Evolutionary conservation across 2,329 filamentous ascomycete species (phyloP).

Genomic region (Scopulariopsis brevicaulis): DNA sequence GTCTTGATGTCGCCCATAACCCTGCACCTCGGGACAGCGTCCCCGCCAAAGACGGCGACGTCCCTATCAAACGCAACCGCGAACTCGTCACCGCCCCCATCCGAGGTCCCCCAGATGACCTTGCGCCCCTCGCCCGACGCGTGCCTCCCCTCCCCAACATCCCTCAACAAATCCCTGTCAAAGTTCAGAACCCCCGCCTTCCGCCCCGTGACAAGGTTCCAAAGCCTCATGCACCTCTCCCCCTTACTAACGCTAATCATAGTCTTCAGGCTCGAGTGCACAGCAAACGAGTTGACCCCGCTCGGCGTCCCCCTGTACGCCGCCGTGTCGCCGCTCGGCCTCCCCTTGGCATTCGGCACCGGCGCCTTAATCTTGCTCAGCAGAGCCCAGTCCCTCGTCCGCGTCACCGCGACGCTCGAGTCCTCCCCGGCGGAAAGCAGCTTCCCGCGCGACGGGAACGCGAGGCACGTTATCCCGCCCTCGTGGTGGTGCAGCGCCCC

Average conservation of each 20-base stretch:
- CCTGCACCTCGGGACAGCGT: constrained; percentile 69
- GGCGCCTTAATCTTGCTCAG: constrained; percentile 84
- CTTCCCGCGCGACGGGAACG: constrained; percentile 79
- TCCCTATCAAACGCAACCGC: constrained; percentile 83
- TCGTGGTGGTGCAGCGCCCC: constrained; percentile 81
- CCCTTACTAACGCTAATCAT: constrained; percentile 89
- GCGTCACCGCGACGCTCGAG: constrained; percentile 78
- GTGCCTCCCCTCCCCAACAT: constrained; percentile 66
- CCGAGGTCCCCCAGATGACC: constrained; percentile 67
- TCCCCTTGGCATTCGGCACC: constrained; percentile 64
- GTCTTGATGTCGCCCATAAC: constrained; percentile 56
- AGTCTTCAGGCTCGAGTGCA: constrained; percentile 92
- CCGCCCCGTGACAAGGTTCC: constrained; percentile 94
- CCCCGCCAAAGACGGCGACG: constrained; percentile 74
- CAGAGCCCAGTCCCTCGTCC: constrained; percentile 80
- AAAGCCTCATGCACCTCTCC: constrained; percentile 83
- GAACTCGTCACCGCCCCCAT: constrained; percentile 68
- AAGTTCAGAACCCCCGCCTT: constrained; percentile 92
- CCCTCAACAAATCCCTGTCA: constrained; percentile 56
- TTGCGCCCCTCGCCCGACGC: constrained; percentile 71
- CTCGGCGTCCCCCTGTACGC: constrained; percentile 67
- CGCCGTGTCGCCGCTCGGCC: constrained; percentile 84
- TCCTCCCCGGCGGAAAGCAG: constrained; percentile 83
- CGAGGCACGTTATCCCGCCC: constrained; percentile 66
- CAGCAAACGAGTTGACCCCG: constrained; percentile 90